Evolutionary conservation across 2,329 filamentous ascomycete genomes (phyloP).

Genomic region (Coniochaeta pulveracea): DNA sequence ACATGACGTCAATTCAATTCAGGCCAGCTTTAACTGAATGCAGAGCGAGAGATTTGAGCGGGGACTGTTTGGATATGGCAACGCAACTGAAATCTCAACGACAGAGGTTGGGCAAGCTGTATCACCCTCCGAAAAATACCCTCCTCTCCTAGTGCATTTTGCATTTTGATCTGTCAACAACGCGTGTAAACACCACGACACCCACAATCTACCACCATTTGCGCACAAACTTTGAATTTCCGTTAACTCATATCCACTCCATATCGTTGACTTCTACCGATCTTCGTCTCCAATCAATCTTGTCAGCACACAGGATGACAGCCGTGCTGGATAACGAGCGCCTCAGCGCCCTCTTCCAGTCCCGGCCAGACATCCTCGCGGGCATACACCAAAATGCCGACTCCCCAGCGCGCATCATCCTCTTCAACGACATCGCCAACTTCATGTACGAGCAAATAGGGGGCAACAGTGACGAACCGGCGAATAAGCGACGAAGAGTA

Average conservation of each 20-base stretch:
- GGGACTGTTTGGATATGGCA: too few species aligned
- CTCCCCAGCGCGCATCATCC: conserved; percentile 32
- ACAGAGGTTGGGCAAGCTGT: too few species aligned
- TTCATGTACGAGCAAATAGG: conserved; percentile 35
- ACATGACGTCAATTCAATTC: too few species aligned
- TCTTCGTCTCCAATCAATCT: neutral
- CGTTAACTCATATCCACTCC: too few species aligned
- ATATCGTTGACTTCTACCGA: neutral
- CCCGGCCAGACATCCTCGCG: conserved; percentile 43
- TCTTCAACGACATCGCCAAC: conserved; percentile 45
- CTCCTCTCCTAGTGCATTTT: neutral
- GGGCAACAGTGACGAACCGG: conserved; percentile 20
- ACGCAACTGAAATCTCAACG: too few species aligned
- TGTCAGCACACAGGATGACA: neutral
- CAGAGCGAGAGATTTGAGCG: too few species aligned
- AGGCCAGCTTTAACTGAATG: too few species aligned
- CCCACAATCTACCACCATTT: neutral
- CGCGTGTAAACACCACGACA: too few species aligned
- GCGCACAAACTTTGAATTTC: neutral
- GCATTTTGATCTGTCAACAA: neutral
- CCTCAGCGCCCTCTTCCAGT: conserved; percentile 39
- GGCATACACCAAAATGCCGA: conserved; percentile 43
- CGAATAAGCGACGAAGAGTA: conserved; percentile 40
- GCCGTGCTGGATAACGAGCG: conserved; percentile 33
- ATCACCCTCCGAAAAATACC: neutral